Conservation (phyloP, 2,329 filamentous ascomycete genomes). For the Ophiostoma piceae region DNA sequence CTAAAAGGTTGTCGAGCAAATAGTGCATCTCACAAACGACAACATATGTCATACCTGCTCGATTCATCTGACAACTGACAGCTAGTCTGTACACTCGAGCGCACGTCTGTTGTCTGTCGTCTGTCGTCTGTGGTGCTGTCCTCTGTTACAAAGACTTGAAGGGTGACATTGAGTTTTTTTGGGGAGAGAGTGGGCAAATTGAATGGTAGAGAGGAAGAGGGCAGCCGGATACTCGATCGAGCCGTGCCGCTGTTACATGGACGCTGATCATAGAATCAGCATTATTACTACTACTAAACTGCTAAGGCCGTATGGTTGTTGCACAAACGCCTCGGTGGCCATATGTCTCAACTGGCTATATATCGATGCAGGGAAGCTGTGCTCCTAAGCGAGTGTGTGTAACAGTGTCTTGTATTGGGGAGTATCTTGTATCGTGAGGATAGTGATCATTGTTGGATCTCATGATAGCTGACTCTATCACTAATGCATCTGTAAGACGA, state of each 20-base stretch:
- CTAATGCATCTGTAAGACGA: neutral
- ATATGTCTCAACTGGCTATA: neutral
- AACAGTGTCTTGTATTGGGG: neutral
- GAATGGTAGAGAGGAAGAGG: neutral
- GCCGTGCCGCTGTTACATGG: neutral
- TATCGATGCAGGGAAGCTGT: neutral
- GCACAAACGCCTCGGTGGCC: neutral
- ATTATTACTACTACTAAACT: neutral
- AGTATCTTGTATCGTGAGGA: neutral
- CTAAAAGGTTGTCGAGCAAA: neutral
- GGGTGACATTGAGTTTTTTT: neutral
- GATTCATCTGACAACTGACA: neutral
- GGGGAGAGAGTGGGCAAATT: neutral
- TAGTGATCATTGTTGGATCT: neutral
- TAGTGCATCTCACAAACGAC: neutral
- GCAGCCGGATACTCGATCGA: conserved; percentile 6
- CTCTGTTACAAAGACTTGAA: neutral
- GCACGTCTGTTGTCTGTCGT: neutral
- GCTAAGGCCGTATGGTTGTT: neutral
- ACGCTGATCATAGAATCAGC: neutral
- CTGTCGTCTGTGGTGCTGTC: neutral
- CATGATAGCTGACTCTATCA: neutral
- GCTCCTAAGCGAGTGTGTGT: neutral
- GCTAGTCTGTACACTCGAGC: neutral
- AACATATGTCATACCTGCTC: neutral